A percentile compares a stretch with the other conserved stretches of the same genome.
Conservation (phyloP, 75 land plant species). For the Larix kaempferi region DNA sequence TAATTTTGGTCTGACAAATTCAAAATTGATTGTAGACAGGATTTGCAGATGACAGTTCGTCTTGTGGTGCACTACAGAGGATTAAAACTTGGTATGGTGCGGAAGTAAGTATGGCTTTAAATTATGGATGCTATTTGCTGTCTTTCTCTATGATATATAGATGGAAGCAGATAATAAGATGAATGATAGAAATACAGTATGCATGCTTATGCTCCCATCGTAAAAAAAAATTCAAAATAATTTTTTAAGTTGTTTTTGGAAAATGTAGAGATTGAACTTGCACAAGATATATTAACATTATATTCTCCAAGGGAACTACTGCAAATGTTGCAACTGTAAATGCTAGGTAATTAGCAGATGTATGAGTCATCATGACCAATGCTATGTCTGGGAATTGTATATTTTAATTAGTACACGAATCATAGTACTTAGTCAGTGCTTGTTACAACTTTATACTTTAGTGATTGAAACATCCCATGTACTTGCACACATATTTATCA, state of each 20-base stretch:
- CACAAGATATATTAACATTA: not conserved
- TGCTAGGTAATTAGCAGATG: not conserved
- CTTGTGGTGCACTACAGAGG: conserved; percentile 87
- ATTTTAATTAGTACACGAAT: no score
- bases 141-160: not conserved
- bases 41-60: conserved; percentile 87
- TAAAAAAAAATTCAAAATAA: not conserved
- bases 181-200: not conserved
- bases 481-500: no score
- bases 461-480: no score
- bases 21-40: conserved; percentile 56
- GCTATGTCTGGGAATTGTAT: no score
- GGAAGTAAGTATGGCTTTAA: conserved; percentile 48
- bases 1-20: not conserved
- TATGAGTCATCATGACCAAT: not conserved
- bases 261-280: not conserved
- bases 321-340: not conserved
- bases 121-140: not conserved
- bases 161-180: not conserved
- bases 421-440: no score
- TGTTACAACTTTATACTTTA: no score
- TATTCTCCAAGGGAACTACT: not conserved
- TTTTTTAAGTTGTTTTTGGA: not conserved
- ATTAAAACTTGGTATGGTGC: conserved; percentile 68
- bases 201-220: not conserved